Percentiles rank a stretch among this genome's conserved stretches.
Evolutionary conservation across 1,284 basidiomycete species (phyloP).

Genomic region (Ceratobasidium sp.): DNA sequence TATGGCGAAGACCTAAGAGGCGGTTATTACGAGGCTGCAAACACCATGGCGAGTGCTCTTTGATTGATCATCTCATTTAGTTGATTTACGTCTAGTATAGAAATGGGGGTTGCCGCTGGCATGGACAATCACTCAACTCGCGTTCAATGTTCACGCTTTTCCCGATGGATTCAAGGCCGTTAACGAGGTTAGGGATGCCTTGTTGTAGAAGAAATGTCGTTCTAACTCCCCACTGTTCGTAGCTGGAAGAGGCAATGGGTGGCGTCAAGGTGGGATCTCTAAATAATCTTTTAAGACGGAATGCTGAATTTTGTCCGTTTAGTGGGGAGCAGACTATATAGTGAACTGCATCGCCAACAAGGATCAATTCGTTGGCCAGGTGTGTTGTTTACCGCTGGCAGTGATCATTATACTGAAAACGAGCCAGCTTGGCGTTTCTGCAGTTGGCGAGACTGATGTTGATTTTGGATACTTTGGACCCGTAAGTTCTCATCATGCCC

Average conservation of each 20-base stretch:
- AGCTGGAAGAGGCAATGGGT: conserved; percentile 45
- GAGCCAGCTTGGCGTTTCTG: conserved; percentile 47
- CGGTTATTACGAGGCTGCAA: conserved; percentile 48
- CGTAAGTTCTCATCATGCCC: conserved; percentile 4
- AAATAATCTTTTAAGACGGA: neutral
- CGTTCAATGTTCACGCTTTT: conserved; percentile 46
- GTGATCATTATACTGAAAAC: neutral
- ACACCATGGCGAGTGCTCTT: conserved; percentile 47
- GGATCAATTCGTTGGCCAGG: conserved; percentile 50
- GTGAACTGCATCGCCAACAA: conserved; percentile 46
- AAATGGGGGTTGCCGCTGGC: conserved; percentile 49
- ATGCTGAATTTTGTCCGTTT: neutral
- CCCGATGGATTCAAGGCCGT: conserved; percentile 40
- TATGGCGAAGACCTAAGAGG: conserved; percentile 45
- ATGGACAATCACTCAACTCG: conserved; percentile 47
- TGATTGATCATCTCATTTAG: too few relatives aligned
- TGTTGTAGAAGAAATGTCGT: neutral
- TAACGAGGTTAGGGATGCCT: conserved; percentile 27
- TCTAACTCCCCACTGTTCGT: neutral
- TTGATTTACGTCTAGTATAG: conserved; percentile 6
- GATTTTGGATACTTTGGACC: conserved; percentile 49
- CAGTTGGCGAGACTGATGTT: conserved; percentile 43
- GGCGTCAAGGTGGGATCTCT: conserved; percentile 45
- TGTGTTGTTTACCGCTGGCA: too few relatives aligned
- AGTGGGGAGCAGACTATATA: conserved; percentile 48